Conservation (phyloP, 495 filamentous ascomycete genomes). For the Evansstolkia leycettana region DNA sequence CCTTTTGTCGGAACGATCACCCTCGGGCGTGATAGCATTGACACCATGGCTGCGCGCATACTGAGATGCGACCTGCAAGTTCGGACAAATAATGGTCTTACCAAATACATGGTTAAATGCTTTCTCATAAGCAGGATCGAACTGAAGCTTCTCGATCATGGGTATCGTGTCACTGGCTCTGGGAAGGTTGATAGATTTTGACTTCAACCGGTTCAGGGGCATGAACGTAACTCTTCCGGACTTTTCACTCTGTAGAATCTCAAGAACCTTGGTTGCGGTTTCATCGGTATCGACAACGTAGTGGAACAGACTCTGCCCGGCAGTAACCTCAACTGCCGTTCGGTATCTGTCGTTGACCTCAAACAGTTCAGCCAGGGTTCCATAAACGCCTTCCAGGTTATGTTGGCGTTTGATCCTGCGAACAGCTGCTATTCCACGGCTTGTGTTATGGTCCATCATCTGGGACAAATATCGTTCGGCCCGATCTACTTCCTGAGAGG, state of each 20-base stretch:
- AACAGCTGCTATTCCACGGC: conserved; percentile 70
- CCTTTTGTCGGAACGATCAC: conserved; percentile 85
- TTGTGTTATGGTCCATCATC: conserved; percentile 81
- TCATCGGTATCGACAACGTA: conserved; percentile 90
- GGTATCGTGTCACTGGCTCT: conserved; percentile 76
- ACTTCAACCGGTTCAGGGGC: conserved; percentile 70
- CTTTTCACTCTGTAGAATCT: conserved; percentile 64
- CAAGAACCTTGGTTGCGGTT: conserved; percentile 70
- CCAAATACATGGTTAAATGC: conserved; percentile 93
- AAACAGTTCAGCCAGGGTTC: conserved; percentile 83
- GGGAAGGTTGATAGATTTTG: conserved; percentile 60
- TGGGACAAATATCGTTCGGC: conserved; percentile 67
- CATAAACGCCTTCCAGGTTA: conserved; percentile 78
- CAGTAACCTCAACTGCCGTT: conserved; percentile 83
- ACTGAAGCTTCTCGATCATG: conserved; percentile 77
- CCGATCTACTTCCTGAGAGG: conserved; percentile 56
- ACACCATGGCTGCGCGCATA: conserved; percentile 85
- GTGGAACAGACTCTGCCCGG: conserved; percentile 87
- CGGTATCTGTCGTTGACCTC: conserved; percentile 76
- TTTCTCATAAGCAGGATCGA: conserved; percentile 60
- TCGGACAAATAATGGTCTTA: conserved; percentile 88
- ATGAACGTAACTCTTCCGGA: conserved; percentile 91
- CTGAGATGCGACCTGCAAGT: conserved; percentile 69
- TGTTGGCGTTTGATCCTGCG: conserved; percentile 64
- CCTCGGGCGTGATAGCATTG: conserved; percentile 85